Evolutionary conservation across 345 rosid species (phyloP), one percentile per base, ranked within the genome.

Genomic region (Reutealis trisperma): DNA sequence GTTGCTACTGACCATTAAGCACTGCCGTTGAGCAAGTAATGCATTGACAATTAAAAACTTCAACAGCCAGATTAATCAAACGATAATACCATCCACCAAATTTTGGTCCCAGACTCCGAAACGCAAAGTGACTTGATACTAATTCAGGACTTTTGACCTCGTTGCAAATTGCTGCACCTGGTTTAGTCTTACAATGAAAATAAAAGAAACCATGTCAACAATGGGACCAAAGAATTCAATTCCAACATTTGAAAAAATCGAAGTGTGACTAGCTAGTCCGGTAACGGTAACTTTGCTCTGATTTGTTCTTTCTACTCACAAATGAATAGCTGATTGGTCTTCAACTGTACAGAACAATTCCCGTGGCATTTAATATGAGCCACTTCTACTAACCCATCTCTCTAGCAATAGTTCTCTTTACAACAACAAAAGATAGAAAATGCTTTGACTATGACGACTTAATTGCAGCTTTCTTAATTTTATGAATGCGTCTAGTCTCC

Each of bases 311-410:
- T 24, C 41, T 52, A 1, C 41, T 21, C 34, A 49, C 73, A 57
- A n/a, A 61, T 5, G 42, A 59, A 21, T 22, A 30, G 15, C 25
- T 34, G 51, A 63, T 27, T 65, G 62, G 47, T 24, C 60, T 83
- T 70, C 58, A 74, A 72, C 84, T 82, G 63, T 75, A 82, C 82
- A 81, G 54, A 77, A 75, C 71, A 77, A 81, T 76, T 76, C 30
- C 5, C 22, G 58, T 54, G 77, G 83, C 79, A 63, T 73, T 49
- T 58, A 73, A 70, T 57, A 71, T 67, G 75, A 77, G 72, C 80
- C 78, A 75, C 72, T 34, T 25, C 37, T 16, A 61, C 32, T 79
- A 72, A 32, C 62, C 54, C 73, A 27, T 8, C 64, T 76, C 73
- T 55, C 24, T 47, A 58, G 41, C 44, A 68, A n/a, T 22, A 24